These are phyloP conservation scores for Triticum monococcum DNA, from an alignment of 176 grass and related monocot genomes.

Conservation along the genomic window DNA sequence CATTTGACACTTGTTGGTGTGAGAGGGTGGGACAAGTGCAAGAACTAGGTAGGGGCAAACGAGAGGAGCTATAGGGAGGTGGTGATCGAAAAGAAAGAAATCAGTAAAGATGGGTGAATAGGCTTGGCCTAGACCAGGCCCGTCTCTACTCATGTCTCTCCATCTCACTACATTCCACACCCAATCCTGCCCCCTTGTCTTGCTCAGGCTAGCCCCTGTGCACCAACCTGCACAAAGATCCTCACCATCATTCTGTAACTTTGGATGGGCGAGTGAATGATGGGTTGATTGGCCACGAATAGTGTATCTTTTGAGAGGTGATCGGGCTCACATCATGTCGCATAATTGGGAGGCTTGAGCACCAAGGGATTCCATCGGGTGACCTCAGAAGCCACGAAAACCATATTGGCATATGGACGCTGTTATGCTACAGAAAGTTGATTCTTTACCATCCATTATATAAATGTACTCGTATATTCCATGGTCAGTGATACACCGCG, in stretches of 20 bases:
- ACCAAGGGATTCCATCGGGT: conserved; percentile 26
- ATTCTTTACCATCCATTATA: conserved; percentile 8
- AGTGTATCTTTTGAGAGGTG: conserved; percentile 37
- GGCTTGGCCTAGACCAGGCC: conserved; percentile 29
- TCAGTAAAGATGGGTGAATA: not conserved
- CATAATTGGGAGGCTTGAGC: conserved; percentile 26
- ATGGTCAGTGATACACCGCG: not conserved
- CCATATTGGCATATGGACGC: not conserved
- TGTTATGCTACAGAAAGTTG: conserved; percentile 4
- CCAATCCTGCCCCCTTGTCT: conserved; percentile 42
- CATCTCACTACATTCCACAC: conserved; percentile 53
- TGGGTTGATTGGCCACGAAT: not conserved
- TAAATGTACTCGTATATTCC: not conserved
- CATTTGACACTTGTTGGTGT: not conserved
- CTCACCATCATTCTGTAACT: not conserved
- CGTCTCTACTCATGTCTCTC: conserved; percentile 48
- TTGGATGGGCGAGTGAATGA: conserved; percentile 3
- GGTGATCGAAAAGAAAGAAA: not conserved
- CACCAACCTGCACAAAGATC: conserved; percentile 23
- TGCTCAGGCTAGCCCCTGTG: conserved; percentile 1
- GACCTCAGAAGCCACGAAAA: conserved; percentile 28
- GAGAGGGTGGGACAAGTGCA: conserved; percentile 16
- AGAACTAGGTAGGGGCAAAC: conserved; percentile 32
- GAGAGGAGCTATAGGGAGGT: conserved; percentile 12
- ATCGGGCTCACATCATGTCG: conserved; percentile 42